phyloP scores from a whole-genome alignment of 2,329 filamentous ascomycete genomes.

The Penicillium concentricum region DNA sequence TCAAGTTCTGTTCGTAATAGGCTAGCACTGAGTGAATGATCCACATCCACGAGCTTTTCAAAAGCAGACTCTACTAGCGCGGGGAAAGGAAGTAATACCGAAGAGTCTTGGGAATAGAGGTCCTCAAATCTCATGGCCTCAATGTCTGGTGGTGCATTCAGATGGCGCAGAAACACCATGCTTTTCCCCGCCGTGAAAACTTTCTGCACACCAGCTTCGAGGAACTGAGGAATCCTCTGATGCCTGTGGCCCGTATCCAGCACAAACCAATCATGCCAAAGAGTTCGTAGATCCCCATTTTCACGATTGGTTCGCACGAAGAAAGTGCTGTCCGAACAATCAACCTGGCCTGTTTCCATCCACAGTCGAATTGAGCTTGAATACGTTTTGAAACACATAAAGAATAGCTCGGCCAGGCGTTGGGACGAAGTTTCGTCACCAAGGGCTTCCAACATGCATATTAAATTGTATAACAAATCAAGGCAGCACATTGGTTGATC shows the following conservation, averaged over 20 bases:
- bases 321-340: constrained; percentile 66
- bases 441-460: constrained; percentile 67
- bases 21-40: constrained; percentile 67
- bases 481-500: constrained; percentile 68
- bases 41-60: constrained; percentile 71
- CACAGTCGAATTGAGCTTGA: constrained; percentile 75
- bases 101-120: constrained; percentile 41
- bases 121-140: constrained; percentile 34
- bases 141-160: constrained; percentile 51
- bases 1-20: constrained; percentile 67
- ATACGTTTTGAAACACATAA: constrained; percentile 79
- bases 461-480: constrained; percentile 72
- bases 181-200: constrained; percentile 90
- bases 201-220: constrained; percentile 65
- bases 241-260: constrained; percentile 59
- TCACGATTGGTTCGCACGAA: constrained; percentile 66
- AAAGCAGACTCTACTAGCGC: constrained; percentile 73
- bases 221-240: constrained; percentile 70
- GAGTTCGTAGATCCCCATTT: constrained; percentile 57
- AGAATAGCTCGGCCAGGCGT: constrained; percentile 68
- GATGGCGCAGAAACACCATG: constrained; percentile 74
- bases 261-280: constrained; percentile 76
- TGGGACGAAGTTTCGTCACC: constrained; percentile 62
- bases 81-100: constrained; percentile 46
- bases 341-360: constrained; percentile 77